phyloP scores from a whole-genome alignment of 805 yeast species.

The Saturnispora ahearnii region DNA sequence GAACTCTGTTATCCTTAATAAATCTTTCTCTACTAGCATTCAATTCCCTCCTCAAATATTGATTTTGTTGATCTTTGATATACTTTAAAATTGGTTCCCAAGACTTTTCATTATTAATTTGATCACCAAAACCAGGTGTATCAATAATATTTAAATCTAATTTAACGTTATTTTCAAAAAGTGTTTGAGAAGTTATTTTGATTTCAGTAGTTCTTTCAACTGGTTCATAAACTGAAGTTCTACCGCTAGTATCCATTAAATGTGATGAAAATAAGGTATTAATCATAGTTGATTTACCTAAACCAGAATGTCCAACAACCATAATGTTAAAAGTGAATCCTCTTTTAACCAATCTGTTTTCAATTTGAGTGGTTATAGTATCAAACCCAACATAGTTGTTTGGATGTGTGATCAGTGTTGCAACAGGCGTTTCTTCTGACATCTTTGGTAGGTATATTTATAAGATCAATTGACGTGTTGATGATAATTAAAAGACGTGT shows the following conservation, averaged over 20 bases:
- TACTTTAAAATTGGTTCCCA: conserved; percentile 96
- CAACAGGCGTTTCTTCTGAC: not conserved
- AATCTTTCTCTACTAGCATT: conserved; percentile 85
- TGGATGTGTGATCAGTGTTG: conserved; percentile 37
- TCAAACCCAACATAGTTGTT: conserved; percentile 89
- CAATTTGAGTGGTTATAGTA: conserved; percentile 91
- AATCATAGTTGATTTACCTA: conserved; percentile 87
- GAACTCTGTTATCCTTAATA: conserved; percentile 85
- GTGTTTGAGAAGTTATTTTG: conserved; percentile 54
- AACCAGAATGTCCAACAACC: conserved; percentile 90
- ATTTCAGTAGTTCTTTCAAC: conserved; percentile 83
- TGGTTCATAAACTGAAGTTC: conserved; percentile 59
- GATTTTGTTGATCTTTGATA: conserved; percentile 90
- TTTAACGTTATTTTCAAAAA: conserved; percentile 80
- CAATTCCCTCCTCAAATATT: conserved; percentile 83
- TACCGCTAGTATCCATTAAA: conserved; percentile 65
- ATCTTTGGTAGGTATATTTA: not conserved
- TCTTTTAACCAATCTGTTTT: conserved; percentile 78
- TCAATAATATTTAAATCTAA: conserved; percentile 84
- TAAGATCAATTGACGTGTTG: not conserved
- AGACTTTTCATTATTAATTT: conserved; percentile 86
- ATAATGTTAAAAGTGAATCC: conserved; percentile 93
- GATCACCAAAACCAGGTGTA: conserved; percentile 98
- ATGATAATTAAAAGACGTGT: not conserved
- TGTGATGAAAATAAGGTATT: conserved; percentile 86